A percentile compares a stretch with the other conserved stretches of the same genome.
phyloP scores from a whole-genome alignment of 306 rosid genomes.

The Astragalus glycyphyllos region DNA sequence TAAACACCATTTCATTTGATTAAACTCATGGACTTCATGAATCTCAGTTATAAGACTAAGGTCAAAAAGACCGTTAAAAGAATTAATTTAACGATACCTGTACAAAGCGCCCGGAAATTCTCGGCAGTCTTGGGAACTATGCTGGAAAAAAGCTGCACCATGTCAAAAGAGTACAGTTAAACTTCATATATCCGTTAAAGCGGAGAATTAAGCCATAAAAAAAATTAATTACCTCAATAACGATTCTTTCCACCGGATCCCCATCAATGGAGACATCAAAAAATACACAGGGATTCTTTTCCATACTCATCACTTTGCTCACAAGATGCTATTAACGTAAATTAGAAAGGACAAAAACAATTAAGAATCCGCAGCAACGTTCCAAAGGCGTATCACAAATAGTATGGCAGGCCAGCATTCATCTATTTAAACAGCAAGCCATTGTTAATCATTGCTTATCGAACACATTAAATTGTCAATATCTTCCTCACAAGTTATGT shows the following conservation, averaged over 20 bases:
- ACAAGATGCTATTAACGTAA: conserved; percentile 24
- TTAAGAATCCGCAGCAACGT: conserved; percentile 26
- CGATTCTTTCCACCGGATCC: conserved; percentile 66
- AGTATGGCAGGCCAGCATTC: background rate
- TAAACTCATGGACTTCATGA: background rate
- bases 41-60: background rate
- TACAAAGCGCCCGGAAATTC: conserved; percentile 91
- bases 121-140: conserved; percentile 88
- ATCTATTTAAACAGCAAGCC: conserved; percentile 28
- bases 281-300: conserved; percentile 76
- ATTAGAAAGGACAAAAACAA: conserved; percentile 15
- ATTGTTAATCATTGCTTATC: background rate
- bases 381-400: conserved; percentile 1
- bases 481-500: background rate
- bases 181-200: conserved; percentile 18
- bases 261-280: conserved; percentile 79
- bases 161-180: conserved; percentile 42
- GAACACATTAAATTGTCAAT: background rate
- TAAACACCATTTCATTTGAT: conserved; percentile 9
- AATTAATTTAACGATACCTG: conserved; percentile 61
- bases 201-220: background rate
- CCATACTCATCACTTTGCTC: conserved; percentile 63
- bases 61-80: background rate
- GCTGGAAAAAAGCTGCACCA: conserved; percentile 85
- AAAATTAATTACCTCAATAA: conserved; percentile 66